Base-by-base conservation (phyloP, 116 monocot genomes). In the Iris pallida region DNA sequence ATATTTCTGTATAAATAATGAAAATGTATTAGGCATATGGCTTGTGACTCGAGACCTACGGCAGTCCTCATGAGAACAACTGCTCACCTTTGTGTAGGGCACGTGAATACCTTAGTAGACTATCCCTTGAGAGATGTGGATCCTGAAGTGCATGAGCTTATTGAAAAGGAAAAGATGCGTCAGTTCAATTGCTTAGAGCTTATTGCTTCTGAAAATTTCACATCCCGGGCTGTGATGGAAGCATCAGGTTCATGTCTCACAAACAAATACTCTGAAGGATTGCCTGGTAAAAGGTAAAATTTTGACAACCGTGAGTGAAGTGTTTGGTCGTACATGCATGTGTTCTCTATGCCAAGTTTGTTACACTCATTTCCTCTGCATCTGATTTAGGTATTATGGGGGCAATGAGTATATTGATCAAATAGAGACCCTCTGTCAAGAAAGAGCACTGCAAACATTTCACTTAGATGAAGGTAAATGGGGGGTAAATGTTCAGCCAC, bases 181-280 rank as follows among this genome's bases (percentile, higher is more conserved):
- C 80, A 80, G 43, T 69, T 70, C 30, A 75, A 59, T 16, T 75
- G 70, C 30, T 65, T 80, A 46, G 80, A 80, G 58, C 75, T 80
- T 19, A 80, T 80, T 44, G 80, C 80, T 54, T 74, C 74, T 53
- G 80, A 80, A 66, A 80, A 80, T 51, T 80, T 80, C 41, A 75
- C 80, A 13, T 80, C 80, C 0, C 74, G 75, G 14, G 80, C 80
- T 20, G 80, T 80, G 43, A 80, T 80, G 80, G 80, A 80, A 66
- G 80, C 70, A 59, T 69, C 69, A 52, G 80, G 80, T 65, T 80
- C 80, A 44, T 80, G 80, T 42, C 79, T 79, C 20, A 79, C 79
- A 20, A 79, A 79, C 47, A 79, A 76, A 63, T 79, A 79, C 65
- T 79, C 74, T 20, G 79, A 79, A 65, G 79, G 79, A 16, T 44